Base-by-base conservation (phyloP, 148 eudicot species). In the Gaultheria prostrata region DNA sequence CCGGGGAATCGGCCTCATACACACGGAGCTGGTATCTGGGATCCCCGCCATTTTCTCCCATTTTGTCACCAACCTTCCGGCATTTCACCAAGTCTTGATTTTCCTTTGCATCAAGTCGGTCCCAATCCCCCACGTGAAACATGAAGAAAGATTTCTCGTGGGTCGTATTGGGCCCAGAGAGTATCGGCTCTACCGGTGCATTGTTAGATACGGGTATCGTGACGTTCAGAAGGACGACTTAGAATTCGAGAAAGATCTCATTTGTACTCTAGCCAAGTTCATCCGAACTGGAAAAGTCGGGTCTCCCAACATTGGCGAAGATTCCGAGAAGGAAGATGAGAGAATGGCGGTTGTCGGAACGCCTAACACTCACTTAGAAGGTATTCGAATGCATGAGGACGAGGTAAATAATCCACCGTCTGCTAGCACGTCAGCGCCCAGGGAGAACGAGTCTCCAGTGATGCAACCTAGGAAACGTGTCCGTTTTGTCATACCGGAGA, bases 31-130 rank as follows among this genome's bases (percentile, higher is more conserved):
- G 9, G 97, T 92, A 3, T 92, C 99, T 0, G 99, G 99, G 28
- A 92, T 97, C 86, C 99, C 99, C 0, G 95, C 96, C 15, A 95
- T 94, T 65, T 97, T 97, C 91, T 93, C 98, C 77, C 99, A 97
- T 70, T 97, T 97, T 57, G 98, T 97, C 80, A 93, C 99, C 76
- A 94, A 97, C 86, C 97, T 94, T 57, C 99, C 99, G 1, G 99
- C 99, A 70, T 97, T 97, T 87, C 99, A 97, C 86, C 95, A 94
- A 26, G 95, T 97, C 35, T 86, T 97, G 4, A 89, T 97, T 35
- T 95, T 97, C 79, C 90, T 97, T 0, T 97, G 99, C 81, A 89
- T 97, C 24, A 97, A 95, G 71, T 90, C 91, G 0, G 97, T 97
- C 69, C 94, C 96, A 0, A 88, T 97, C 11, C 99, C 99, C 0